A percentile compares a stretch with the other conserved stretches of the same genome.
These are phyloP conservation scores for Diplodia seriata DNA, from an alignment of 2,329 filamentous ascomycete species.

Conservation along the genomic window DNA sequence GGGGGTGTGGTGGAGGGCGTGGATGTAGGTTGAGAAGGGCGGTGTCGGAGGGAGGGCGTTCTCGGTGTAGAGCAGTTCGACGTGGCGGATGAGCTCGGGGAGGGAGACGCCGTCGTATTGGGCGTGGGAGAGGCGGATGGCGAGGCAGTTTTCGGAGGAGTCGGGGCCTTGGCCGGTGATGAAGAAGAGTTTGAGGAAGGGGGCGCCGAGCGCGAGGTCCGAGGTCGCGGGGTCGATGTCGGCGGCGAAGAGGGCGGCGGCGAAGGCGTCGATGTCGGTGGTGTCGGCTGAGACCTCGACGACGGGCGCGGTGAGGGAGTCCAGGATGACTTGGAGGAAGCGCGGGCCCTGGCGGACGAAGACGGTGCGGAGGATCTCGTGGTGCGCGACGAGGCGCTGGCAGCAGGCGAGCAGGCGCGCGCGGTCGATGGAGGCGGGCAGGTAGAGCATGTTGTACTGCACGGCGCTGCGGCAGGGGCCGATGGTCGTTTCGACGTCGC, in stretches of 20 bases:
- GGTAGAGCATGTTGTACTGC: constrained; percentile 70
- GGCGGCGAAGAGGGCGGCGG: constrained; percentile 60
- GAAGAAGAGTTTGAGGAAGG: constrained; percentile 63
- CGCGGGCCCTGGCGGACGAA: constrained; percentile 61
- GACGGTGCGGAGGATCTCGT: constrained; percentile 71
- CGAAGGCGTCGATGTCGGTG: constrained; percentile 60
- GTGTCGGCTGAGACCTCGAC: constrained; percentile 52
- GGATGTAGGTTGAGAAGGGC: constrained; percentile 58
- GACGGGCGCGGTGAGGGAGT: constrained; percentile 60
- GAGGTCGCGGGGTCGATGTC: constrained; percentile 56
- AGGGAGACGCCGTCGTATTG: constrained; percentile 75
- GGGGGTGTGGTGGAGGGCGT: constrained; percentile 52
- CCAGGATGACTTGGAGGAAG: constrained; percentile 65
- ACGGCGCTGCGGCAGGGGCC: constrained; percentile 66
- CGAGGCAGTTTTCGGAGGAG: constrained; percentile 55
- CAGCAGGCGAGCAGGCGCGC: constrained; percentile 59
- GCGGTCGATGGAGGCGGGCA: constrained; percentile 60
- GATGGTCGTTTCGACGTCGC: constrained; percentile 66
- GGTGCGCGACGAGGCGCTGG: constrained; percentile 63
- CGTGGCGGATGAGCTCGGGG: constrained; percentile 66
- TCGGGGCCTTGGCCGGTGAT: constrained; percentile 53
- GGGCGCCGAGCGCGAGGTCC: constrained; percentile 63
- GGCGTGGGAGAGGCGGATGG: constrained; percentile 70
- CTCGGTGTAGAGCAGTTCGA: constrained; percentile 61
- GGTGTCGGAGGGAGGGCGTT: constrained; percentile 46